Evolutionary conservation across 2,329 filamentous ascomycete species (phyloP), one percentile per base, ranked within the genome.

Genomic region (Penicillium griseofulvum): DNA sequence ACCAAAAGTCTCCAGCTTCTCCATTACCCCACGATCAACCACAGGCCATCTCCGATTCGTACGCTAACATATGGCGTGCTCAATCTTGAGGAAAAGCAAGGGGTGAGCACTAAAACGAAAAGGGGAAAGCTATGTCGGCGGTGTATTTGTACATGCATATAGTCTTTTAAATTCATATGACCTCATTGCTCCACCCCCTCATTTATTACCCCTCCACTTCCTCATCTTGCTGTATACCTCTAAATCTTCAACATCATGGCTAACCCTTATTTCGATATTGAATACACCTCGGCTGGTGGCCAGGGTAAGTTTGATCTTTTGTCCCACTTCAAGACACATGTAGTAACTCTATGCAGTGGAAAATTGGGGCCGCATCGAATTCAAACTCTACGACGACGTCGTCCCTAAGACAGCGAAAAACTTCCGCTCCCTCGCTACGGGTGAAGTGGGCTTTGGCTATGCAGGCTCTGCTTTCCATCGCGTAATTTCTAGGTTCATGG

Each of bases 401-500:
- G 90, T 94, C 73, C 91, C 91, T 75, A 93, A 88, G 85, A 96
- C 91, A 49, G 81, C 83, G 65, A 81, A 85, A 76, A 92, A 92
- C 84, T 93, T 93, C 85, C 83, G 83, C 62, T 84, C 84, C 71
- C 87, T 92, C 69, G 90, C 87, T 84, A 90, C 86, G 58, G 85
- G 85, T 67, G 83, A 89, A 81, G 87, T 90, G 79, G 89, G 88
- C 73, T 90, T 87, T 74, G 89, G 89, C 69, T 95, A 93, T 82
- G 75, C 83, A 72, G 85, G 84, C 73, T 92, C 89, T 66, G 83
- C 84, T 63, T 94, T 94, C 86, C 90, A 95, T 83, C 89, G 90
- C 67, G 88, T 95, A 77, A 95, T 95, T 78, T 87, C 88, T 65
- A 77, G 89, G 54, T 94, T 95, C 83, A 95, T 95, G 90, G 86